Conservation (phyloP, 108 stramenopile species). For the Parietichytrium sp. region DNA sequence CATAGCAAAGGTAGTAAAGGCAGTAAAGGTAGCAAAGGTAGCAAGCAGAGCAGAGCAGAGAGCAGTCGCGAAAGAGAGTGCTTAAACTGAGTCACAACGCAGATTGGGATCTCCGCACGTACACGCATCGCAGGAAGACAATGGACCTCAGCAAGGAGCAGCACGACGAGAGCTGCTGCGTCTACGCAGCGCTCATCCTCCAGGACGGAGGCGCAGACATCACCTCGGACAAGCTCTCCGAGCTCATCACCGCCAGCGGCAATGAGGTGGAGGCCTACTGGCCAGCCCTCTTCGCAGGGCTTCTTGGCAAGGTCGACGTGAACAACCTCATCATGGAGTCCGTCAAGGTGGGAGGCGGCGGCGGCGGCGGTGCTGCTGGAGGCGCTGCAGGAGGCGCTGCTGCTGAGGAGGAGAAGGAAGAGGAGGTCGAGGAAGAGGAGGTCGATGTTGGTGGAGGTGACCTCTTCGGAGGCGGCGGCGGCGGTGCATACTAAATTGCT, state of each 20-base stretch:
- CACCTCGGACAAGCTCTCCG: constrained; percentile 53
- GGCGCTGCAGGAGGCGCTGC: constrained; percentile 35
- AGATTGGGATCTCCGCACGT: too few relatives aligned
- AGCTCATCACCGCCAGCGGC: constrained; percentile 54
- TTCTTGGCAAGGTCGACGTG: constrained; percentile 53
- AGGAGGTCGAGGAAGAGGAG: constrained; percentile 55
- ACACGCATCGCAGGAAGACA: too few relatives aligned
- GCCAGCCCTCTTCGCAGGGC: constrained; percentile 55
- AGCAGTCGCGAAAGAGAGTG: too few relatives aligned
- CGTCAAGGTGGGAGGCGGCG: constrained; percentile 44
- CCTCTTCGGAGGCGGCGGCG: constrained; percentile 55
- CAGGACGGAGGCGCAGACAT: constrained; percentile 49
- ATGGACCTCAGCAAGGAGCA: constrained; percentile 5
- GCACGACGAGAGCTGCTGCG: constrained; percentile 40
- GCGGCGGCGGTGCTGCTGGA: constrained; percentile 49
- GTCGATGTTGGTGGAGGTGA: constrained; percentile 55
- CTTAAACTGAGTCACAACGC: too few relatives aligned
- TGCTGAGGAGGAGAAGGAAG: constrained; percentile 52
- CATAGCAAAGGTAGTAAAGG: too few relatives aligned
- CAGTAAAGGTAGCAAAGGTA: too few relatives aligned
- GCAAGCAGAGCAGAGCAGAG: too few relatives aligned
- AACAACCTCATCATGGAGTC: constrained; percentile 52
- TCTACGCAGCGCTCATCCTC: constrained; percentile 37
- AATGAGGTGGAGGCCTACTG: constrained; percentile 62
- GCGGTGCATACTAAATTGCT: constrained; percentile 36